These are phyloP conservation scores for Hibiscus trionum DNA, from an alignment of 345 rosid genomes.

Conservation along the genomic window DNA sequence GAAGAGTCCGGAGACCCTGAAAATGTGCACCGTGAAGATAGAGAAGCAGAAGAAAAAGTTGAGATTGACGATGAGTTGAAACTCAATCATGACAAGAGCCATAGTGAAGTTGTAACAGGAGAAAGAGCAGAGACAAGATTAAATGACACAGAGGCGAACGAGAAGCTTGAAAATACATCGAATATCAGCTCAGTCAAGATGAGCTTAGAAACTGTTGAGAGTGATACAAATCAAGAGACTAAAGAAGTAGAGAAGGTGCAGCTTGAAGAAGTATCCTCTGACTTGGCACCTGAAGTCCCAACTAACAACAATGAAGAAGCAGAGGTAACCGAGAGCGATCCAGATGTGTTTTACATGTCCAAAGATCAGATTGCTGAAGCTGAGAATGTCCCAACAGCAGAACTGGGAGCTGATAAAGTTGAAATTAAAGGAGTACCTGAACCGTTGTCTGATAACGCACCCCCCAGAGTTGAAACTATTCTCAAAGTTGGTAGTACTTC, in stretches of 20 bases:
- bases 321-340: not conserved
- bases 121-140: no score
- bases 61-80: not conserved
- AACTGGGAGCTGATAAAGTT: conserved; percentile 1
- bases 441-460: not conserved
- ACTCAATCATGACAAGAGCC: no score
- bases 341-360: not conserved
- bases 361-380: not conserved
- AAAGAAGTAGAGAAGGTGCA: not conserved
- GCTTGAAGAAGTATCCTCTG: conserved; percentile 14
- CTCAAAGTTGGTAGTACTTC: not conserved
- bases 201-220: no score
- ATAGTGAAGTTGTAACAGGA: no score
- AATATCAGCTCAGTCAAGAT: no score
- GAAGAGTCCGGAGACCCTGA: conserved; percentile 11
- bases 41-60: not conserved
- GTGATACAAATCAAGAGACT: not conserved
- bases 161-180: no score
- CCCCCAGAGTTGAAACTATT: conserved; percentile 5
- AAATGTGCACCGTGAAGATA: not conserved
- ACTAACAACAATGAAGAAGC: conserved; percentile 9
- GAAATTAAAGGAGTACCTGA: conserved; percentile 1
- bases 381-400: conserved; percentile 3
- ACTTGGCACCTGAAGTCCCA: conserved; percentile 12
- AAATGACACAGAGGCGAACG: no score